Base-by-base conservation (phyloP, 306 rosid species). In the Crataegus laevigata region DNA sequence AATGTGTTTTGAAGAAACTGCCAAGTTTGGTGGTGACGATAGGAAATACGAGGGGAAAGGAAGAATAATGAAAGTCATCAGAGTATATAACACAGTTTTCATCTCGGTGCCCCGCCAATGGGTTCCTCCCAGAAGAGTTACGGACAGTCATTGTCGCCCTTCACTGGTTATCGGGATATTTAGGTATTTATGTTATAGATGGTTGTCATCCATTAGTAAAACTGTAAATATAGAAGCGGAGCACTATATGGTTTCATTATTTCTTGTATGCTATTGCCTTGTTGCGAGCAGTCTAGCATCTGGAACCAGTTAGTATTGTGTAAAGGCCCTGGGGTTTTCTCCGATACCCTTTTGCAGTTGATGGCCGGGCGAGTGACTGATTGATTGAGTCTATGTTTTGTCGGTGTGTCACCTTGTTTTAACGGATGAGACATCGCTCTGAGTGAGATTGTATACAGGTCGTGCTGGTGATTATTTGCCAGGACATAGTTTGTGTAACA, bases 11-110 rank as follows among this genome's bases (percentile, higher is more conserved):
- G 77, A 80, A 79, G 77, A 68, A 74, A 78, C 74, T 75, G 58
- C 66, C 71, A 78, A 71, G 42, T 79, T 72, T 60, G 84, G 72
- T 78, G 69, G 69, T 68, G 88, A 78, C 66, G 64, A 76, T 80
- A 58, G 43, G 71, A 68, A 63, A 71, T 67, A 74, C 51, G 51
- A 66, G 28, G 45, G 74, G 42, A 17, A 52, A 15, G 30, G 55
- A 75, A 42, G 42, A 30, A 55, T 9, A 65, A 32, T 72, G 57
- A 29, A 29, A 30, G 8, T 64, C 30, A 17, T 55, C 42, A 28
- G 66, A 28, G 42, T 67, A 68, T 57, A 12, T 76, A 57, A 38
- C 70, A 64, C 47, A 50, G 71, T 63, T 75, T 47, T 32, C 14
- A 64, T 21, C 13, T 22, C 6, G 52, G 71, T 8, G 5, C 64